These are phyloP conservation scores for Prunus campanulata DNA, from an alignment of 306 rosid genomes.

Conservation along the genomic window DNA sequence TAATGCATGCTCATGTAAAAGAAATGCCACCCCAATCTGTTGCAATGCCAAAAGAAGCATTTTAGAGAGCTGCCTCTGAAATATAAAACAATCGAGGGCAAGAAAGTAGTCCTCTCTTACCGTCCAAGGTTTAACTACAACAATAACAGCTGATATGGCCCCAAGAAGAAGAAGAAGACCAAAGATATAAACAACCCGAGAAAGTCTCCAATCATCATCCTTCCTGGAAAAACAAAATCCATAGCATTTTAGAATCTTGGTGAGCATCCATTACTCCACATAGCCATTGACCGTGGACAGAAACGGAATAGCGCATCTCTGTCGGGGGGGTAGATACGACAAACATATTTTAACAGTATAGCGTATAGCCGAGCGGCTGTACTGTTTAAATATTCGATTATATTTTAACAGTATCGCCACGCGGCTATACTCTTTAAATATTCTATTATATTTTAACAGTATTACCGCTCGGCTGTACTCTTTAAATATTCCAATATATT, in stretches of 20 bases:
- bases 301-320: no score
- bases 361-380: no score
- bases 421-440: no score
- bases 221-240: conserved; percentile 61
- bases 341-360: no score
- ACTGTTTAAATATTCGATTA: no score
- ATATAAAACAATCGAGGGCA: background rate
- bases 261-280: conserved; percentile 24
- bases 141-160: conserved; percentile 90
- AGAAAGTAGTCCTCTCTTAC: conserved; percentile 40
- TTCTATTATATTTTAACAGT: no score
- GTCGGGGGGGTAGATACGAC: no score
- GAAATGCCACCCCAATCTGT: conserved; percentile 94
- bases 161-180: conserved; percentile 90
- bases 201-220: conserved; percentile 96
- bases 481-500: no score
- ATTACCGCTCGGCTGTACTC: no score
- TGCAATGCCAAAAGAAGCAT: conserved; percentile 16
- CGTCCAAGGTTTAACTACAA: conserved; percentile 84
- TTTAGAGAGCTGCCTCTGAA: conserved; percentile 9
- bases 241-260: conserved; percentile 20
- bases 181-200: conserved; percentile 78
- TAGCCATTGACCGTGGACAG: background rate
- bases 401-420: no score
- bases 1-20: conserved; percentile 50